Conservation (phyloP, 257 asterid species). For the Penstemon davidsonii region DNA sequence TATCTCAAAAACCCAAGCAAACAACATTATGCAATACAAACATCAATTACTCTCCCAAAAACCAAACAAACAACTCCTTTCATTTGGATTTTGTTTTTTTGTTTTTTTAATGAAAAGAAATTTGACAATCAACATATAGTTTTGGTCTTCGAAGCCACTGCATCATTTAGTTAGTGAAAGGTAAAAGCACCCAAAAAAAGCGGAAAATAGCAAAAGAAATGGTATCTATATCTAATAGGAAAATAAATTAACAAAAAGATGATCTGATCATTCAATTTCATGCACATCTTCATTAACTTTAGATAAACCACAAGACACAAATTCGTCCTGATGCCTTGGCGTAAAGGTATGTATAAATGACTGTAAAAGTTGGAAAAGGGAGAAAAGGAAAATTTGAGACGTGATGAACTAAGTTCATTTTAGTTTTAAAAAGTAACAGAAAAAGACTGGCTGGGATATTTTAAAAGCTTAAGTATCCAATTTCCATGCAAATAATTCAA, state of each 20-base stretch:
- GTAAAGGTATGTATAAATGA: constrained; percentile 4
- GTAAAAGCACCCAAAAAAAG: not conserved
- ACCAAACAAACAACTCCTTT: too few species aligned
- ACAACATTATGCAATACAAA: too few species aligned
- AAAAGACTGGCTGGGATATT: constrained; percentile 19
- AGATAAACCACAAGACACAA: not conserved
- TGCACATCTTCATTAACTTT: not conserved
- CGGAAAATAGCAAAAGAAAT: not conserved
- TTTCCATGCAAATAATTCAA: too few species aligned
- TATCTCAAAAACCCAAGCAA: too few species aligned
- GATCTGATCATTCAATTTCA: not conserved
- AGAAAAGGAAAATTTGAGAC: not conserved
- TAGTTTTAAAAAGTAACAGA: constrained; percentile 26
- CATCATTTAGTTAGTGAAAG: not conserved
- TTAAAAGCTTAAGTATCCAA: not conserved
- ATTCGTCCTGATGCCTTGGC: constrained; percentile 12
- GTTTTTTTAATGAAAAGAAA: too few species aligned
- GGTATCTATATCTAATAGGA: not conserved
- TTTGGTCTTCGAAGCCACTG: not conserved
- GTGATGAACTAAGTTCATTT: not conserved
- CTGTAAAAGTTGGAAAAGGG: not conserved
- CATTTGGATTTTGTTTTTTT: too few species aligned
- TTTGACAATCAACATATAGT: too few species aligned
- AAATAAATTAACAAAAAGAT: not conserved
- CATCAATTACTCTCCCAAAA: too few species aligned